Evolutionary conservation across 169 alveolate species (phyloP), one percentile per base, ranked within the genome.

Genomic region (Amoebophrya sp.): DNA sequence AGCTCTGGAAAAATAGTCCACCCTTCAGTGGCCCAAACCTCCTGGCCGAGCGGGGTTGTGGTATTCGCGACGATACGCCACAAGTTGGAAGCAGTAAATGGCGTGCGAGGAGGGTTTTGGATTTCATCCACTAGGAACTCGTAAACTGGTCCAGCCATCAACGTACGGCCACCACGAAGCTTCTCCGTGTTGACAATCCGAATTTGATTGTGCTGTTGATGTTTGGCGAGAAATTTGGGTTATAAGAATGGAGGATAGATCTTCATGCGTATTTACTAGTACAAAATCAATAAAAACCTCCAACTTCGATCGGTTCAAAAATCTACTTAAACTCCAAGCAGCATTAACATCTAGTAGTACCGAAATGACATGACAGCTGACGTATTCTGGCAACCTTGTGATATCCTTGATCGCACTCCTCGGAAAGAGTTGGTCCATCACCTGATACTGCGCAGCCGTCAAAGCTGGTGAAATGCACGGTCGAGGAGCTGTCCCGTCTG

Each of bases 31-130:
- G 91, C 91, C 91, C 91, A 89, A 3, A 54, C 41, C 91, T 89
- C 91, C n/a, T 41, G 91, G 34, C 77, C 91, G 41, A 29, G 40
- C 65, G 40, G 77, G 33, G n/a, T 41, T 0, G 41, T 33, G 41
- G 91, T 89, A 41, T 89, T 24, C 77, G 91, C 91, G 3, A 40
- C 91, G 77, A 89, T 89, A 0, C 91, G 91, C 91, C 91, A 89
- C 36, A 89, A 76, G 76, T 89, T 89, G 6, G 65, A 47, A 47
- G 65, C 65, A 33, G 41, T 2, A 23, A 40, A 41, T 18, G 91
- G 91, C 12, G 91, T 89, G 36, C 77, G 41, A 29, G 40, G 91
- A 23, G 91, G 91, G 91, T 89, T 89, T 76, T 40, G 23, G 26
- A 89, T 76, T 12, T 89, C 41, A 6, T 41, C 41, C 41, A 89